These are phyloP conservation scores for Endothia cerciana DNA, from an alignment of 2,329 filamentous ascomycete genomes.

Conservation along the genomic window DNA sequence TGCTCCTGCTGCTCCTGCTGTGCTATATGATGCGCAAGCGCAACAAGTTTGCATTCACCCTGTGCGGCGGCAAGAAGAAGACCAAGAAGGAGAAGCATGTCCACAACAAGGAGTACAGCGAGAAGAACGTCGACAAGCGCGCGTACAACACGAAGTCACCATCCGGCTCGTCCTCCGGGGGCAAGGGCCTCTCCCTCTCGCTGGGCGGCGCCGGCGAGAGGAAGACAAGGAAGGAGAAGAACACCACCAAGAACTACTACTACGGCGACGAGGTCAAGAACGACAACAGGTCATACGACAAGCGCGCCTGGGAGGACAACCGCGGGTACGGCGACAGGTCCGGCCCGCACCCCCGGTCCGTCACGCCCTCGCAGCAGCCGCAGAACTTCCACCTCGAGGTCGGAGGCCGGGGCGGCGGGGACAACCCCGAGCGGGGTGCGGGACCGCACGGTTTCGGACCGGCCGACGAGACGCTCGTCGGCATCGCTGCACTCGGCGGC, in stretches of 20 bases:
- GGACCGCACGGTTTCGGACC: not conserved
- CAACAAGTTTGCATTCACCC: conserved; percentile 27
- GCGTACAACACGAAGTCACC: conserved; percentile 19
- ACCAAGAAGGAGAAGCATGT: conserved; percentile 25
- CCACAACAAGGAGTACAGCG: conserved; percentile 18
- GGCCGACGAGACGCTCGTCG: not conserved
- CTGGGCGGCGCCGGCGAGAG: conserved; percentile 5
- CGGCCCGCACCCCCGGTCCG: conserved; percentile 9
- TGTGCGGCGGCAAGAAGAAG: conserved; percentile 30
- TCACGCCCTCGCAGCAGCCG: conserved; percentile 7
- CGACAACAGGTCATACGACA: conserved; percentile 27
- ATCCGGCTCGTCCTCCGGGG: not conserved
- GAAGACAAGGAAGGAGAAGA: conserved; percentile 20
- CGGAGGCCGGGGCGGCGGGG: not conserved
- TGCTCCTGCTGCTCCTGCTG: conserved; percentile 32
- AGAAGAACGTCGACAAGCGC: conserved; percentile 26
- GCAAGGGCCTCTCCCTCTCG: not conserved
- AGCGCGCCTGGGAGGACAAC: conserved; percentile 12
- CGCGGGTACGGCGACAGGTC: conserved; percentile 19
- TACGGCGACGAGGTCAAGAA: conserved; percentile 25
- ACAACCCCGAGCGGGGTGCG: not conserved
- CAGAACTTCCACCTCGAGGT: conserved; percentile 24
- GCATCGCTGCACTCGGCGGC: not conserved
- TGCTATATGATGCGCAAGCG: conserved; percentile 34
- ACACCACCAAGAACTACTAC: conserved; percentile 22